Evolutionary conservation across 2,329 filamentous ascomycete genomes (phyloP), one percentile per base, ranked within the genome.

Genomic region (Lachnum nothofagi): DNA sequence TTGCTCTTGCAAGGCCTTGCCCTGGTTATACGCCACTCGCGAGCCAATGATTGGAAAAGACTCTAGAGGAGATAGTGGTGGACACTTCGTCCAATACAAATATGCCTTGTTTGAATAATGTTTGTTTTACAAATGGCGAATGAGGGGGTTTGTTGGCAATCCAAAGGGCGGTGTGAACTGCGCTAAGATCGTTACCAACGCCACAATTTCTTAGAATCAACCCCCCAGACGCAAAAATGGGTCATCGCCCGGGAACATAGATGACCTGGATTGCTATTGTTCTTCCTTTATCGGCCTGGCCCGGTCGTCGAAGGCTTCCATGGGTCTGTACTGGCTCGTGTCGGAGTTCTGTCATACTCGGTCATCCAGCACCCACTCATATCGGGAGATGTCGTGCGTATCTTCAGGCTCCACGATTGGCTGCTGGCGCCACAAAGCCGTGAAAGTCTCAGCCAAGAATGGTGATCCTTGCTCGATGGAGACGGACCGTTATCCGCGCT

Each of bases 401-500:
- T 33, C 27, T 42, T 31, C 29, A 43, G 37, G 34, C 19, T 10
- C 42, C 27, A 39, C 46, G 50, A 56, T 59, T 59, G 56, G 53
- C 20, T 24, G 20, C 44, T 8, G 22, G 25, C 43, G 52, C 58
- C 58, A 52, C 52, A 48, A 50, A 38, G 23, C 37, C 45, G 37
- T 46, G 46, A 29, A 33, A 48, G 44, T 52, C 44, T 53, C 43
- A 52, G 52, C 51, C 54, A 59, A 51, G 46, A 27, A 39, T 46
- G 49, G 41, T 14, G 35, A 57, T 51, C 51, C 53, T 50, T 48
- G 58, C 33, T 49, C 19, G 9, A 48, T 49, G 49, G 48, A 46
- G 53, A 56, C 59, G 55, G 56, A 52, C 57, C 57, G 57, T 60
- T 58, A 59, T 54, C 55, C 57, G 57, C 53, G 49, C 55, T 52